Evolutionary conservation across 345 rosid genomes (phyloP).

Genomic region (Lagerstroemia speciosa): DNA sequence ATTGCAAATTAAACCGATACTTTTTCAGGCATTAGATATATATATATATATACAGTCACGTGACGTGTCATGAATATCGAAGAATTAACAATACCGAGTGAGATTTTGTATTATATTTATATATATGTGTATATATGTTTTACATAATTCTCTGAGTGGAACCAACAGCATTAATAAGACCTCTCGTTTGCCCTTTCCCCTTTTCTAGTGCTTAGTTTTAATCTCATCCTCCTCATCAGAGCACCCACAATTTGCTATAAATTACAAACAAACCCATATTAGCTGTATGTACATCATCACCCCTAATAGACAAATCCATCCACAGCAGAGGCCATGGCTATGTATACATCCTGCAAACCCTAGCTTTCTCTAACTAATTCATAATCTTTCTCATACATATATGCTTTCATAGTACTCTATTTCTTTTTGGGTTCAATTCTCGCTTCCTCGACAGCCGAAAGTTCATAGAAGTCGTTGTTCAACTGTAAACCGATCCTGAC

Average conservation of each 20-base stretch:
- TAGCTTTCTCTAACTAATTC: too few relatives aligned
- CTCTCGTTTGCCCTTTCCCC: neutral
- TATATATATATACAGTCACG: neutral
- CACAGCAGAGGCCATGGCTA: neutral
- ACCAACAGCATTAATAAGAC: too few relatives aligned
- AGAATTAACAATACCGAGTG: neutral
- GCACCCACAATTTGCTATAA: neutral
- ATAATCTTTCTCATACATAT: too few relatives aligned
- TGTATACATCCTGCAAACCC: too few relatives aligned
- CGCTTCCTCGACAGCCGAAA: too few relatives aligned
- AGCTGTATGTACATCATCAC: neutral
- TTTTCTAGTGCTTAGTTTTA: neutral
- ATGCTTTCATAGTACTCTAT: too few relatives aligned
- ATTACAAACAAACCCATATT: neutral
- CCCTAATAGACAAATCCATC: neutral
- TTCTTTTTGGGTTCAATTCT: too few relatives aligned
- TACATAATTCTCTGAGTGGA: neutral
- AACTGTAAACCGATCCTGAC: too few relatives aligned
- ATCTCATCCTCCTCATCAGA: neutral
- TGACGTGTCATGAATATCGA: neutral
- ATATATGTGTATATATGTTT: too few relatives aligned
- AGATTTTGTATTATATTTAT: too few relatives aligned
- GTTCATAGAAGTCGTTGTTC: too few relatives aligned
- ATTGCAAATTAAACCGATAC: neutral
- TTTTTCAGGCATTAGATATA: neutral